Conservation (phyloP, 1,139 yeast species). For the Chernovozyma sophiae-reginae region DNA sequence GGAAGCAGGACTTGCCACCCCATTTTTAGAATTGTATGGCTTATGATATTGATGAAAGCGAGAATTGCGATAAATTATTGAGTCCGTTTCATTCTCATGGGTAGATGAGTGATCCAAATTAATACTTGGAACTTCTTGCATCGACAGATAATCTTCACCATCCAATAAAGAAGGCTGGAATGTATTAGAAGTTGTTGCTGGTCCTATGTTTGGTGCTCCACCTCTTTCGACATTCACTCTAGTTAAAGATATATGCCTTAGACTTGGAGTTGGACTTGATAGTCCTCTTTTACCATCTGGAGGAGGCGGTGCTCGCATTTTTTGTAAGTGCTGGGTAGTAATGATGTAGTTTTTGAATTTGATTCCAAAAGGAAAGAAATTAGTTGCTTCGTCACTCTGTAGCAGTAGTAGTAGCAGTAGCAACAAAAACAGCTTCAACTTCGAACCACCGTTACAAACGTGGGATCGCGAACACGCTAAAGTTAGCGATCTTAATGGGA, state of each 20-base stretch:
- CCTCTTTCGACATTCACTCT: constrained; percentile 20
- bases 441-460: too few species aligned
- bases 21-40: neutral
- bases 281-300: constrained; percentile 9
- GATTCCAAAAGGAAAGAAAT: too few species aligned
- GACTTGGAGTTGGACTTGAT: constrained; percentile 30
- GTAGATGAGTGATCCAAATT: neutral
- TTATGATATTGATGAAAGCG: neutral
- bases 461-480: too few species aligned
- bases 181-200: neutral
- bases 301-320: constrained; percentile 3
- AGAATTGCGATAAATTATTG: neutral
- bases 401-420: too few species aligned
- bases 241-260: constrained; percentile 28
- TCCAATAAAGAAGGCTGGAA: neutral
- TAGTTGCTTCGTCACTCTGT: too few species aligned
- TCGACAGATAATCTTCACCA: neutral
- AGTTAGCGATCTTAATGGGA: too few species aligned
- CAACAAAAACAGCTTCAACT: too few species aligned
- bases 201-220: neutral
- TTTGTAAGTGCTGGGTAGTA: too few species aligned
- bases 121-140: neutral
- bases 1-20: neutral
- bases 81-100: neutral
- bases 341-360: too few species aligned